Conservation (phyloP, 495 filamentous ascomycete species). For the Cercophora newfieldiana region DNA sequence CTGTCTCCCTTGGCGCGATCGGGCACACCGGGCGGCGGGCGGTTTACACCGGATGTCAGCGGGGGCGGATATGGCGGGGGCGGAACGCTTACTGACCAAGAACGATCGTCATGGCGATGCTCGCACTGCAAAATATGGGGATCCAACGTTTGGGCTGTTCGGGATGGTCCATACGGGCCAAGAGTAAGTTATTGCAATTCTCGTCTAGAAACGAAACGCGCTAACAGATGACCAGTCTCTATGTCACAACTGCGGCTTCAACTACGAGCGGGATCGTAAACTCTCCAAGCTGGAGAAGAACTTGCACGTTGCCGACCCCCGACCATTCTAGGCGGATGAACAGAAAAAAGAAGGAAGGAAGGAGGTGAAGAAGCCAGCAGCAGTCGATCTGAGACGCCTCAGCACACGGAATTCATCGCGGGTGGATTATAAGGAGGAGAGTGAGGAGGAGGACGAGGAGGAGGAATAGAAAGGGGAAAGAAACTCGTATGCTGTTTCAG, state of each 20-base stretch:
- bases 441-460: background rate
- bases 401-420: background rate
- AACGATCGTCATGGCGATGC: slow-evolving; percentile 86
- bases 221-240: slow-evolving; percentile 62
- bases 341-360: background rate
- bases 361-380: background rate
- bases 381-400: background rate
- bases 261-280: slow-evolving; percentile 82
- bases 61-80: slow-evolving; percentile 61
- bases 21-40: slow-evolving; percentile 60
- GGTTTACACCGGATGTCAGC: slow-evolving; percentile 73
- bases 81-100: slow-evolving; percentile 73
- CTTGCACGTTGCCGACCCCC: slow-evolving; percentile 57
- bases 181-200: slow-evolving; percentile 59
- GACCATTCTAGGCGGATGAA: slow-evolving; percentile 35
- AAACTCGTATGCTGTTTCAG: too few relatives aligned
- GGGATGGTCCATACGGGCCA: slow-evolving; percentile 84
- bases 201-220: background rate
- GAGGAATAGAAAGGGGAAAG: too few relatives aligned
- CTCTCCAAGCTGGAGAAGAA: slow-evolving; percentile 82
- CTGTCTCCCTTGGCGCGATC: slow-evolving; percentile 70
- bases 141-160: slow-evolving; percentile 86
- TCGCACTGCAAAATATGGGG: slow-evolving; percentile 88
- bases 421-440: background rate
- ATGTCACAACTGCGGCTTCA: slow-evolving; percentile 89